A percentile compares a stretch with the other conserved stretches of the same genome.
Evolutionary conservation across 306 rosid genomes (phyloP).

Genomic region (Trifolium dubium): DNA sequence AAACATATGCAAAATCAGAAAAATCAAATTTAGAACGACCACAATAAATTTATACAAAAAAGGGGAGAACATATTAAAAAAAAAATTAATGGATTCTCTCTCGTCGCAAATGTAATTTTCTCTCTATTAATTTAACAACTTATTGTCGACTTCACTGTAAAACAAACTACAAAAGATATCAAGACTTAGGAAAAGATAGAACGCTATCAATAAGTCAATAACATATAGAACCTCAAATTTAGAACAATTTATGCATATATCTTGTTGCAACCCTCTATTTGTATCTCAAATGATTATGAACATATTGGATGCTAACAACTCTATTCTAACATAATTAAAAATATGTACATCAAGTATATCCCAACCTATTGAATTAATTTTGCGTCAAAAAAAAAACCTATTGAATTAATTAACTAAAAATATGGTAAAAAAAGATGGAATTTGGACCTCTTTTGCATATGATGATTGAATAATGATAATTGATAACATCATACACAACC

Average conservation of each 20-base stretch:
- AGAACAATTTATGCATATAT: neutral
- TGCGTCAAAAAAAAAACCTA: no score
- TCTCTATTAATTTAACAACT: neutral
- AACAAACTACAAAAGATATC: no score
- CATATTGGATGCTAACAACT: neutral
- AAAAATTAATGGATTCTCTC: neutral
- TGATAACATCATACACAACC: conserved; percentile 40
- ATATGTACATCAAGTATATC: conserved; percentile 10
- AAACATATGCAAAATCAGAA: no score
- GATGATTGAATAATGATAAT: neutral
- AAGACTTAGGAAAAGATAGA: neutral
- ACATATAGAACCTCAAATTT: neutral
- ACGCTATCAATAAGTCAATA: neutral
- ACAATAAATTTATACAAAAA: no score
- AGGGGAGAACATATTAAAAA: neutral
- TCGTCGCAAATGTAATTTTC: no score
- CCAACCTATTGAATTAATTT: neutral
- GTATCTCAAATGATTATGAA: neutral
- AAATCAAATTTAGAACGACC: no score
- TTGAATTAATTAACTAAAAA: no score
- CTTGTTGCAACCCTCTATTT: neutral
- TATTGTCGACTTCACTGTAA: no score
- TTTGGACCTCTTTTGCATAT: no score
- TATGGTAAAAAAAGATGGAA: neutral
- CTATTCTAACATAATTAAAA: neutral